These are phyloP conservation scores for Fraxinus anomala DNA, from an alignment of 257 asterid genomes.

Conservation along the genomic window DNA sequence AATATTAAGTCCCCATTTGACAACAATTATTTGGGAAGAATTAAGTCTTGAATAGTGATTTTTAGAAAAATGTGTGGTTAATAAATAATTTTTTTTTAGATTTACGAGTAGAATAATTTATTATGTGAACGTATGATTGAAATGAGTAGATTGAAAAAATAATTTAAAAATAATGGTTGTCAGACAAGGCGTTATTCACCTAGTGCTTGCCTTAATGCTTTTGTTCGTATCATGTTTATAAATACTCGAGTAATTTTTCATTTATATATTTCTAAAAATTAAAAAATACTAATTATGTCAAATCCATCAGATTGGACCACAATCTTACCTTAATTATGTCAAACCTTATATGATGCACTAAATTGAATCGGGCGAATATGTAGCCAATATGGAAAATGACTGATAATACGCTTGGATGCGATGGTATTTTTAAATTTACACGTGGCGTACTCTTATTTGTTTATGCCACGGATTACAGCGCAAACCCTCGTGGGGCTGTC, in stretches of 20 bases:
- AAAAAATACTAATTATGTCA: background rate
- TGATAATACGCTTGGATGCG: background rate
- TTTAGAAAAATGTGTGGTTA: too few relatives aligned
- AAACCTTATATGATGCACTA: slow-evolving; percentile 2
- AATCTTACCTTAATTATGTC: background rate
- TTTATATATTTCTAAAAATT: background rate
- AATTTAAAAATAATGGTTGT: too few relatives aligned
- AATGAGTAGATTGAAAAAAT: too few relatives aligned
- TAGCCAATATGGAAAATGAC: slow-evolving; percentile 17
- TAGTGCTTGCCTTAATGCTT: too few relatives aligned
- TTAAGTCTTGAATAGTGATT: too few relatives aligned
- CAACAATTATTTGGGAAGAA: too few relatives aligned
- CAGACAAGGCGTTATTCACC: too few relatives aligned
- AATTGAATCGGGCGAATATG: background rate
- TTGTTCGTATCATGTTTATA: too few relatives aligned
- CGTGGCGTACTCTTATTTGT: slow-evolving; percentile 17
- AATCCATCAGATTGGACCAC: background rate
- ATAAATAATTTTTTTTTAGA: too few relatives aligned
- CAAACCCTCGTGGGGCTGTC: slow-evolving; percentile 21
- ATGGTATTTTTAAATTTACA: background rate
- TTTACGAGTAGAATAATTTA: too few relatives aligned
- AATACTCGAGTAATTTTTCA: background rate
- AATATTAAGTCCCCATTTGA: too few relatives aligned
- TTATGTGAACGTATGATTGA: too few relatives aligned
- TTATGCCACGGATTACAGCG: slow-evolving; percentile 13